Conservation (phyloP, 2,329 filamentous ascomycete genomes). For the Fusarium redolens region DNA sequence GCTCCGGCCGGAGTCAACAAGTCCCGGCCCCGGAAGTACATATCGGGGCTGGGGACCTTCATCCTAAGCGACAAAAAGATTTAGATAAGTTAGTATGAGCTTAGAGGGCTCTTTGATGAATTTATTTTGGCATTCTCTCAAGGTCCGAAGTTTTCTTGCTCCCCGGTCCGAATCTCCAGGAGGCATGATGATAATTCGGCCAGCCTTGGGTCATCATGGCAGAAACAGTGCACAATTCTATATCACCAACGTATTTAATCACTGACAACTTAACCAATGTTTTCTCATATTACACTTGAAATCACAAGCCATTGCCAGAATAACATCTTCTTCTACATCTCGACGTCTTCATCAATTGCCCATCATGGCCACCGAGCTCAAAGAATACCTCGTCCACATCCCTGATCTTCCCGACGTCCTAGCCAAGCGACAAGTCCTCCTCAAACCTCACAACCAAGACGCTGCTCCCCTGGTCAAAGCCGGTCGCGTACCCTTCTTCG, state of each 20-base stretch:
- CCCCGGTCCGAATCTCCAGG: not conserved
- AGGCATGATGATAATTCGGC: not conserved
- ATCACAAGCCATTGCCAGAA: not conserved
- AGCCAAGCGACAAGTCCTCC: not conserved
- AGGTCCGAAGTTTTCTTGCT: not conserved
- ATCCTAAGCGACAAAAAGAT: not conserved
- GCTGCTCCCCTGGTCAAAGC: not conserved
- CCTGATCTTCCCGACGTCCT: not conserved
- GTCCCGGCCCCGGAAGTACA: not conserved
- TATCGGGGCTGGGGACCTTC: not conserved
- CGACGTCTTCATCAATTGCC: no score
- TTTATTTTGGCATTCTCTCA: no score
- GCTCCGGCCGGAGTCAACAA: not conserved
- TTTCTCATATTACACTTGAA: not conserved
- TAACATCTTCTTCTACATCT: not conserved
- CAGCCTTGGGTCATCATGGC: no score
- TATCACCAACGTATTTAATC: not conserved
- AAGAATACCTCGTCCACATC: not conserved
- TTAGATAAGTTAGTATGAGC: not conserved
- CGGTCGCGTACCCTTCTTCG: not conserved
- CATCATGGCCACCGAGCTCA: not conserved
- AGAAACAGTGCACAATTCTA: not conserved
- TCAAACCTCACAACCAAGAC: not conserved
- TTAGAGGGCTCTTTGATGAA: accelerated
- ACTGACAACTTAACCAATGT: not conserved